Evolutionary conservation across 257 asterid genomes (phyloP).

Genomic region (Solanum piurae): DNA sequence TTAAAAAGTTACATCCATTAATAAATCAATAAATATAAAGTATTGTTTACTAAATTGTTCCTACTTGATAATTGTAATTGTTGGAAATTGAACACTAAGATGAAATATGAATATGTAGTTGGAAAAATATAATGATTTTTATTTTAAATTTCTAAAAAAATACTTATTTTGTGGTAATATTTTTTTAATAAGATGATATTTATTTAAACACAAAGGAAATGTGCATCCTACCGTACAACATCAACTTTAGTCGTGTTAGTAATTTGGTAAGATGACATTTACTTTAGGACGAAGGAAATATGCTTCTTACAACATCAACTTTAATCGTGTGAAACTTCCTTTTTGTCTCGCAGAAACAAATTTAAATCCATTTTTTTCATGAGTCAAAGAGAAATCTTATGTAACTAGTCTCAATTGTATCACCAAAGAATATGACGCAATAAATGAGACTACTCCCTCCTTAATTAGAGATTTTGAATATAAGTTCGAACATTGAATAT

Average conservation of each 20-base stretch:
- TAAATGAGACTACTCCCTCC: accelerated
- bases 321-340: neutral
- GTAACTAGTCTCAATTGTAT: neutral
- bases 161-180: no score
- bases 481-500: no score
- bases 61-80: no score
- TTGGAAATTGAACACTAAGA: neutral
- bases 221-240: neutral
- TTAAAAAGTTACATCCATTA: neutral
- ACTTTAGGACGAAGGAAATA: no score
- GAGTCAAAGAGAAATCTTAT: neutral
- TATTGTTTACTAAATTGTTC: no score
- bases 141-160: no score
- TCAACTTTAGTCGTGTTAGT: neutral
- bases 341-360: no score
- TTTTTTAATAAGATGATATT: neutral
- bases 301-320: no score
- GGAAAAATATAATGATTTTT: neutral
- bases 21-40: no score
- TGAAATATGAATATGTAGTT: neutral
- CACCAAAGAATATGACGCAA: neutral
- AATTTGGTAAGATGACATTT: no score
- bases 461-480: no score
- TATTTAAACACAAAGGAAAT: neutral
- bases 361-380: no score